Conservation (phyloP, 1,284 basidiomycete genomes). For the Rhodotorula sp. region DNA sequence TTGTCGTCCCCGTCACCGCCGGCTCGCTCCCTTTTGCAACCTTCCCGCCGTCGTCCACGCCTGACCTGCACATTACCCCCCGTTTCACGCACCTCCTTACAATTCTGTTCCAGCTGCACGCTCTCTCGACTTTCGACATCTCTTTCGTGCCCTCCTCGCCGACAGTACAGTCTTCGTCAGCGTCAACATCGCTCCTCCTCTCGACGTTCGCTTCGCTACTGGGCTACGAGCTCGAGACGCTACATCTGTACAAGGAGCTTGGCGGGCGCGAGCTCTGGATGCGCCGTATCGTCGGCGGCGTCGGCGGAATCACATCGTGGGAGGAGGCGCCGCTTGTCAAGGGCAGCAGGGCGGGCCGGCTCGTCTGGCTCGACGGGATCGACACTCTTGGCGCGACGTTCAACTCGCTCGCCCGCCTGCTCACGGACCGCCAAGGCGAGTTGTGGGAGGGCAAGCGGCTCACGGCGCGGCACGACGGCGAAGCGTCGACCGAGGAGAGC, state of each 20-base stretch:
- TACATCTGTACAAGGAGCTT: constrained; percentile 53
- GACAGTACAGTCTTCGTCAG: constrained; percentile 42
- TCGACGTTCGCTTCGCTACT: constrained; percentile 49
- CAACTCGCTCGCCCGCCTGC: constrained; percentile 43
- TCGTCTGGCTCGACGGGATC: constrained; percentile 52
- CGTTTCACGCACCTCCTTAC: constrained; percentile 49
- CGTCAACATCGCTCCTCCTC: constrained; percentile 51
- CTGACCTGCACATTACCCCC: constrained; percentile 44
- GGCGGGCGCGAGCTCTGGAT: constrained; percentile 51
- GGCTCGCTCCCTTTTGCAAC: constrained; percentile 20
- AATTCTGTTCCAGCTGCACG: constrained; percentile 51
- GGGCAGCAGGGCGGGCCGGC: constrained; percentile 47
- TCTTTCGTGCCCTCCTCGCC: constrained; percentile 19
- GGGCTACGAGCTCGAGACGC: constrained; percentile 50
- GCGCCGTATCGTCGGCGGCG: constrained; percentile 29
- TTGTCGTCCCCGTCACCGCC: constrained; percentile 12
- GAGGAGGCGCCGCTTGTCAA: constrained; percentile 47
- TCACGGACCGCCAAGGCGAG: constrained; percentile 35
- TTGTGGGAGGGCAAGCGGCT: constrained; percentile 35
- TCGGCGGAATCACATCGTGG: constrained; percentile 32
- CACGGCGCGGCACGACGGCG: background rate
- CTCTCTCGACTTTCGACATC: constrained; percentile 43
- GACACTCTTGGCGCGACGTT: constrained; percentile 52
- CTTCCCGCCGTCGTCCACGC: constrained; percentile 14
- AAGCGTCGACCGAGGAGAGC: background rate